Evolutionary conservation across 176 grass and related monocot species (phyloP), one percentile per base, ranked within the genome.

Genomic region (Eleusine indica): DNA sequence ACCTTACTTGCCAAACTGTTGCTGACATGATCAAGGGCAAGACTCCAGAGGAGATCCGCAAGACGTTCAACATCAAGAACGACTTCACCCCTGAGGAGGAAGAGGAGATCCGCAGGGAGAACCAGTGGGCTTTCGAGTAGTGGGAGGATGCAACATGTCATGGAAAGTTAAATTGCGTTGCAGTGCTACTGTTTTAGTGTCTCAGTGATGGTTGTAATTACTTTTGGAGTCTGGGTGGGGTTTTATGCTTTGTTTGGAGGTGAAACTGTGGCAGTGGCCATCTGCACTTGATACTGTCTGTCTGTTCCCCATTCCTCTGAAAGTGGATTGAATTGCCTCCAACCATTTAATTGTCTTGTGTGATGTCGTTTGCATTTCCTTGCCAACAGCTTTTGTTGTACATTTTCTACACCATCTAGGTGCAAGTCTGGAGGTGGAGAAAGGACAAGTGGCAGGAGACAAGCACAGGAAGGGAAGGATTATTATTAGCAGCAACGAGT

Each of bases 11-110:
- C 9, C 86, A 83, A 75, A 83, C 86, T 2, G 86, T 88, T 1
- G 86, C 86, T 39, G 86, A 88, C 75, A 88, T 84, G 86, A 88
- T 88, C 60, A 84, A 88, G 75, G 86, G 75, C 58, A 88, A 84
- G 68, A 88, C 81, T 28, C 86, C 86, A 0, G 80, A 88, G 68
- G 80, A 88, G 80, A 88, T 88, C 58, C 80, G 86, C 80, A 83
- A 72, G 86, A 88, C 68, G 0, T 88, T 88, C 74, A 83, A 83
- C 80, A 88, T 88, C 68, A 88, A 79, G 68, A 88, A 88, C 0
- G 86, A 88, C 68, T 88, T 88, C 47, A 73, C 74, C 12, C 43
- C 80, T 2, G 80, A 83, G 57, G 86, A 88, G 80, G 86, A 88
- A 52, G 86, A 88, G 66, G 86, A 88, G 67, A 83, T 88, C 44